A percentile compares a stretch with the other conserved stretches of the same genome.
Conservation (phyloP, 148 eudicot genomes). For the Silene conica region DNA sequence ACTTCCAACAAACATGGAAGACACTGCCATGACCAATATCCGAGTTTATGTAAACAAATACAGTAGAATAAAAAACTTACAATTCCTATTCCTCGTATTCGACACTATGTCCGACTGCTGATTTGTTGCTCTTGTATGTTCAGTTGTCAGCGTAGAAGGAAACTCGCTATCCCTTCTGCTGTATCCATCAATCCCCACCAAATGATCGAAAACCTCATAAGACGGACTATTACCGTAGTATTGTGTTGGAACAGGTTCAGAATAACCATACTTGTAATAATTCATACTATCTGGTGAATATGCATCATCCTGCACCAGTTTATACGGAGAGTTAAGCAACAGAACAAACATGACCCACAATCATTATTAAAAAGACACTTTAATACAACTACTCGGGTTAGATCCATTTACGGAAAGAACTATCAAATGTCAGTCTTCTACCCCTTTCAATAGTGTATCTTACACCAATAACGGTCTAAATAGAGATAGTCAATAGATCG, state of each 20-base stretch:
- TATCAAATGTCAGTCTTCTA: no score
- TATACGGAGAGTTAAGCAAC: neutral
- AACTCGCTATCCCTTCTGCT: constrained; percentile 41
- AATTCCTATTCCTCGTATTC: constrained; percentile 44
- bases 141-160: constrained; percentile 37
- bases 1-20: neutral
- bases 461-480: neutral
- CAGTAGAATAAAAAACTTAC: constrained; percentile 54
- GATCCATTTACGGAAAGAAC: neutral
- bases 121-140: constrained; percentile 38
- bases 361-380: neutral
- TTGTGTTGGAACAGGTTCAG: constrained; percentile 64
- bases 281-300: constrained; percentile 57
- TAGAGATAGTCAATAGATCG: neutral
- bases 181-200: constrained; percentile 41
- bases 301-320: constrained; percentile 53
- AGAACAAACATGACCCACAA: neutral
- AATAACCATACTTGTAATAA: constrained; percentile 73
- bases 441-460: no score
- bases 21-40: neutral
- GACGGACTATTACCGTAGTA: constrained; percentile 55
- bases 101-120: constrained; percentile 44
- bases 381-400: neutral
- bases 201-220: constrained; percentile 42
- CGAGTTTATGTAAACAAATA: neutral